These are phyloP conservation scores for Thelonectria olida DNA, from an alignment of 2,329 filamentous ascomycete genomes.

Conservation along the genomic window DNA sequence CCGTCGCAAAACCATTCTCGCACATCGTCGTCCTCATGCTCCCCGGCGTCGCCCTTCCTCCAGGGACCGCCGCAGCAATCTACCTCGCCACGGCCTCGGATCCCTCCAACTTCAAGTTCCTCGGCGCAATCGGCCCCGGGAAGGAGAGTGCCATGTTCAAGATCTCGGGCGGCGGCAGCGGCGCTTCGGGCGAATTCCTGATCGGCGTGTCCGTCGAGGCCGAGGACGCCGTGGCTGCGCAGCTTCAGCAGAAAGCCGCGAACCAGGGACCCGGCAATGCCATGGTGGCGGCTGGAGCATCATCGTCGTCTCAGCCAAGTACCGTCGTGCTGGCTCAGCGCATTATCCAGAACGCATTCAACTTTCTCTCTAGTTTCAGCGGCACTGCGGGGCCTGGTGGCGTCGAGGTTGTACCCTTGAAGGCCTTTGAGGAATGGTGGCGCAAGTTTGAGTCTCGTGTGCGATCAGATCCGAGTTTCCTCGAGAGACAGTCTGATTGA, in stretches of 20 bases:
- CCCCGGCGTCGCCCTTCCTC: constrained; percentile 77
- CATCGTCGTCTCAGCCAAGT: constrained; percentile 54
- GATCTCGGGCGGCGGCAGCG: constrained; percentile 57
- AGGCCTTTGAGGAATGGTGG: constrained; percentile 98
- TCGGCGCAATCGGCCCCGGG: constrained; percentile 88
- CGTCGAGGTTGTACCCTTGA: constrained; percentile 90
- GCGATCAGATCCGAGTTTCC: constrained; percentile 85
- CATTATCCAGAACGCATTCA: constrained; percentile 97
- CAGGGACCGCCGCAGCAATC: constrained; percentile 84
- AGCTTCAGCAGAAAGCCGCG: constrained; percentile 68
- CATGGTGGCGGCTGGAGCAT: neutral
- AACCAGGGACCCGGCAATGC: constrained; percentile 33
- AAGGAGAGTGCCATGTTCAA: constrained; percentile 95
- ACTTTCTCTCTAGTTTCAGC: constrained; percentile 91
- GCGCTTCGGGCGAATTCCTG: constrained; percentile 58
- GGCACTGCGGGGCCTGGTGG: constrained; percentile 68
- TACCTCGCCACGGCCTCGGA: constrained; percentile 73
- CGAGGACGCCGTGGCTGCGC: constrained; percentile 73
- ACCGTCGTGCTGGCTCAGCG: constrained; percentile 86
- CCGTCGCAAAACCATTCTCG: constrained; percentile 66
- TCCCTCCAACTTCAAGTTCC: constrained; percentile 76
- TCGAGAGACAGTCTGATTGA: constrained; percentile 69
- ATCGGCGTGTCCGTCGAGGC: constrained; percentile 87
- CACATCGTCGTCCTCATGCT: constrained; percentile 92
- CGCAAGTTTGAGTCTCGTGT: constrained; percentile 91